phyloP scores from a whole-genome alignment of 192 early-diverging fungal species.

The Coemansia sp. region DNA sequence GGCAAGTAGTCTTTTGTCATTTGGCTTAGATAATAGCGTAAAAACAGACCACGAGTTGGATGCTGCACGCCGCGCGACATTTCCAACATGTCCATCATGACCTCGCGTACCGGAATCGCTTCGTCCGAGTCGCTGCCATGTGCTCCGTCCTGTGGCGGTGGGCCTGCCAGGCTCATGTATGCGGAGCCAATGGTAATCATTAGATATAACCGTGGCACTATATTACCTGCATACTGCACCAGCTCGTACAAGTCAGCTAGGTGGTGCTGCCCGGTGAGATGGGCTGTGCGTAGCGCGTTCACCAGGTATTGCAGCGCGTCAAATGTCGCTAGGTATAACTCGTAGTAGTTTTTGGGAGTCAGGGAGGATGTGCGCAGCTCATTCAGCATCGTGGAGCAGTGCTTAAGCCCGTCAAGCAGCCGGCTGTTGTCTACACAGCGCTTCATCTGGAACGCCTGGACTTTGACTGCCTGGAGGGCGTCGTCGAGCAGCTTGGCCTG shows the following conservation, averaged over 20 bases:
- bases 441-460: constrained; percentile 94
- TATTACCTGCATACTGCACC: constrained; percentile 97
- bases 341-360: constrained; percentile 98
- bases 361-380: constrained; percentile 94
- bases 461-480: constrained; percentile 85
- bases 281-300: constrained; percentile 87
- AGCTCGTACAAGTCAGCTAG: constrained; percentile 95
- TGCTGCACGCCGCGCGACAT: constrained; percentile 99
- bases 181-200: constrained; percentile 99
- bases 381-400: constrained; percentile 95
- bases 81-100: constrained; percentile 99
- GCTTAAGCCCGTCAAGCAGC: constrained; percentile 96
- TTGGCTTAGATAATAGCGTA: constrained; percentile 91
- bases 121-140: constrained; percentile 33
- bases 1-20: constrained; percentile 97
- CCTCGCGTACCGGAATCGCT: constrained; percentile 89
- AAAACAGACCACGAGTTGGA: constrained; percentile 93
- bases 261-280: constrained; percentile 75
- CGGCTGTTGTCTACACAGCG: constrained; percentile 85
- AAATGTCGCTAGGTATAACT: constrained; percentile 99
- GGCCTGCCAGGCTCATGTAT: constrained; percentile 81
- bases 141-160: constrained; percentile 8
- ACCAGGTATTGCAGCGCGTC: constrained; percentile 94
- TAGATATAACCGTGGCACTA: constrained; percentile 96
- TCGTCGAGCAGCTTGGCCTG: constrained; percentile 92